Evolutionary conservation across 2,329 filamentous ascomycete species (phyloP), one percentile per base, ranked within the genome.

Genomic region (Hypoxylon sp.): DNA sequence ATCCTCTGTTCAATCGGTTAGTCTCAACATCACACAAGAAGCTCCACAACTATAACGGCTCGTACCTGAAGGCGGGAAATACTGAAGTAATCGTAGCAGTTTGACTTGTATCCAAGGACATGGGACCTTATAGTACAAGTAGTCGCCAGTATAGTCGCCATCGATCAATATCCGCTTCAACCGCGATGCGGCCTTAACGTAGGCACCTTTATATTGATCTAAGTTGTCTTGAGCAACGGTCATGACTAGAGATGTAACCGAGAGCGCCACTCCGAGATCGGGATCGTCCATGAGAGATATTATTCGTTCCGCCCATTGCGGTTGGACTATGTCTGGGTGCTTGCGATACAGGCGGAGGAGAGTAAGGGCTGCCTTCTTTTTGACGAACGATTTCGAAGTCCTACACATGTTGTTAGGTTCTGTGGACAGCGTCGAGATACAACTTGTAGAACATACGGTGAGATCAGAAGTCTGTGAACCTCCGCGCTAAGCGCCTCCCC

Each of bases 91-190:
- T 68, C 94, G 90, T 72, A 99, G 82, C 17, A 99, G 86, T 82
- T 99, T 99, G 76, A 98, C 92, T 81, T 98, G 94, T 63, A 99
- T 90, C 96, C 96, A 99, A 2, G 96, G 96, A 77, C 96, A 99
- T 0, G 96, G 96, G n/a, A 99, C 96, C 77, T 98, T 98, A 85
- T 99, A 99, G 83, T 99, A 99, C 25, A 98, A 88, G 78, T 99
- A 99, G 78, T 98, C 96, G 61, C 89, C 87, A 0, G 93, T 89
- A 75, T 93, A 96, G 74, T 99, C 95, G 70, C 91, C 91, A 73
- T 98, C 95, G 25, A 98, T 90, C 14, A 98, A 86, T 72, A 98
- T 92, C 72, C 93, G 91, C 83, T 97, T 97, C 74, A 99, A 80
- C 62, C 94, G 87, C 68, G 93, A 92, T 0, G 95, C 95, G 32